Evolutionary conservation across 345 rosid genomes (phyloP).

Genomic region (Geranium rotundifolium): DNA sequence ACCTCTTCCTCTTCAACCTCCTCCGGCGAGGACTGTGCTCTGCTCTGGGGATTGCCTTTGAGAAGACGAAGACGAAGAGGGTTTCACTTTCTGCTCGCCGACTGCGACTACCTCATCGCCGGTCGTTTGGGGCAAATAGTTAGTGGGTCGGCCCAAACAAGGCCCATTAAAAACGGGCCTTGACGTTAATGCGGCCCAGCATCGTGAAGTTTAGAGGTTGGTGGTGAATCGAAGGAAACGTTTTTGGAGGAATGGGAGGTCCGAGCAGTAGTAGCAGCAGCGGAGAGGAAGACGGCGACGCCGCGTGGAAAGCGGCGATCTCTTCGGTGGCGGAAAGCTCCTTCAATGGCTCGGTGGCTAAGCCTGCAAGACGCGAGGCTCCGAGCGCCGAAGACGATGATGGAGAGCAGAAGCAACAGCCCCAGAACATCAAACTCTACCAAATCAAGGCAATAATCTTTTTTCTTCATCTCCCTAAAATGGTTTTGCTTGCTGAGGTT

Average conservation of each 20-base stretch:
- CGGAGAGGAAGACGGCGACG: conserved; percentile 61
- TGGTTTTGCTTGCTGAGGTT: not conserved
- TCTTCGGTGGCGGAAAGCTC: conserved; percentile 41
- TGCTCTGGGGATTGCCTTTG: not conserved
- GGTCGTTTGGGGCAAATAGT: not conserved
- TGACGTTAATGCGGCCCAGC: too few relatives aligned
- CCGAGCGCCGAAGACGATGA: conserved; percentile 12
- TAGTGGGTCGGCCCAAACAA: not conserved
- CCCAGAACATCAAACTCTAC: conserved; percentile 61
- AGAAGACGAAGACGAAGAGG: not conserved
- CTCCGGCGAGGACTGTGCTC: not conserved
- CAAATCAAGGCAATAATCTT: conserved; percentile 49
- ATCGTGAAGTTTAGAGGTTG: too few relatives aligned
- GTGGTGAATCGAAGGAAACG: too few relatives aligned
- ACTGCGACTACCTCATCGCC: not conserved
- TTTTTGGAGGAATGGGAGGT: not conserved
- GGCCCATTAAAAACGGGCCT: not conserved
- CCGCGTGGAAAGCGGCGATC: conserved; percentile 70
- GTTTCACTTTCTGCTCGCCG: not conserved
- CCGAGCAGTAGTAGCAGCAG: conserved; percentile 33
- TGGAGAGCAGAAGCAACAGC: conserved; percentile 17
- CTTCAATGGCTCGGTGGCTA: conserved; percentile 10
- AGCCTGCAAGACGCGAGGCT: conserved; percentile 9
- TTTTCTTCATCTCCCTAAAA: not conserved
- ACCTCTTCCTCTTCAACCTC: not conserved